phyloP scores from a whole-genome alignment of 495 filamentous ascomycete genomes.

The Penicillium flavigenum region DNA sequence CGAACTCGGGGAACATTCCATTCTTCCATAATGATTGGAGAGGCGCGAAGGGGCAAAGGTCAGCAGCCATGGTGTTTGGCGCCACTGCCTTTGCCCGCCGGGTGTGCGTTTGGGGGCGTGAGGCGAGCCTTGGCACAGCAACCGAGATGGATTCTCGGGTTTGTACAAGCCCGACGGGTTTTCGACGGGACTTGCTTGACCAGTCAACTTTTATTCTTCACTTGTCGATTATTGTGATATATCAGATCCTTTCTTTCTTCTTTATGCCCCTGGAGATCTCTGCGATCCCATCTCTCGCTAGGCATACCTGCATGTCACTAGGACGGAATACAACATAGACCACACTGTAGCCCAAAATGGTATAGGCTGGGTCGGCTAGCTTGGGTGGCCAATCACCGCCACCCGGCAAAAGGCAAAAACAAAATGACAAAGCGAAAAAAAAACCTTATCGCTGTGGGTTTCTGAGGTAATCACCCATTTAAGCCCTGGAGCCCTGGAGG shows the following conservation, averaged over 20 bases:
- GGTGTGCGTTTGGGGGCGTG: constrained; percentile 6
- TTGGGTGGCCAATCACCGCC: neutral
- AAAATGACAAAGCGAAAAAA: neutral
- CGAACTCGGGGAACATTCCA: constrained; percentile 18
- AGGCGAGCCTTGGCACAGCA: constrained; percentile 1
- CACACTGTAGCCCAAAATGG: neutral
- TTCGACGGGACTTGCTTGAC: neutral
- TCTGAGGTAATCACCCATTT: neutral
- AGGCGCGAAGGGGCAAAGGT: neutral
- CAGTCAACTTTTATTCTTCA: neutral
- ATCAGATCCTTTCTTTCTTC: neutral
- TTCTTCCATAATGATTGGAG: neutral
- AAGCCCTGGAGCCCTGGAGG: no score
- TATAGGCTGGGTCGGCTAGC: neutral
- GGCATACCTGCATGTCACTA: constrained; percentile 8
- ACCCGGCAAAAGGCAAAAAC: neutral
- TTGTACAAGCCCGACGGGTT: neutral
- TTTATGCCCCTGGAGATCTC: constrained; percentile 5
- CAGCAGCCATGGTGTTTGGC: constrained; percentile 1
- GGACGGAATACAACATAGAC: neutral
- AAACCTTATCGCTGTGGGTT: constrained; percentile 4
- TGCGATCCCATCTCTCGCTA: constrained; percentile 2
- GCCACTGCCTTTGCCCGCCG: neutral
- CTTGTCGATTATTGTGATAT: neutral
- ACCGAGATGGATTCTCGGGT: neutral